phyloP scores from a whole-genome alignment of 805 yeast genomes.

The Wickerhamomyces strasburgensis region DNA sequence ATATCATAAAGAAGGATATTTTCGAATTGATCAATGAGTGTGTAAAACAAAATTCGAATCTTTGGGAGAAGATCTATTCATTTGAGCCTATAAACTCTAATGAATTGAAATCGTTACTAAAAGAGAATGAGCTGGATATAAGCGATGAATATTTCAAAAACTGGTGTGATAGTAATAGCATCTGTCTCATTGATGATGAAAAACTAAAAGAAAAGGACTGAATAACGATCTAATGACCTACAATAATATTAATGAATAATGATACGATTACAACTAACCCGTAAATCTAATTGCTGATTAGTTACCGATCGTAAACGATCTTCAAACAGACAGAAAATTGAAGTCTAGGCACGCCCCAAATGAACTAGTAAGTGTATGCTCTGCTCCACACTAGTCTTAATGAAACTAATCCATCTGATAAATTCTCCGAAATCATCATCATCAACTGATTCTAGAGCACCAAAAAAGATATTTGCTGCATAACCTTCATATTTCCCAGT shows the following conservation, averaged over 20 bases:
- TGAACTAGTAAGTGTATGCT: background rate
- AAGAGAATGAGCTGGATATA: slow-evolving; percentile 7
- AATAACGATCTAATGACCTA: background rate
- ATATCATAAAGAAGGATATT: slow-evolving; percentile 19
- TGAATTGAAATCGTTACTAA: slow-evolving; percentile 4
- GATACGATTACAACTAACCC: background rate
- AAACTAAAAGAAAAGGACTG: background rate
- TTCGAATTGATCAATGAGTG: slow-evolving; percentile 15
- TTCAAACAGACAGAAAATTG: background rate
- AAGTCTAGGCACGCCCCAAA: background rate
- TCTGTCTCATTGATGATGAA: slow-evolving; percentile 21
- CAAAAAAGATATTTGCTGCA: slow-evolving; percentile 49
- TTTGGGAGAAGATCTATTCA: slow-evolving; percentile 20
- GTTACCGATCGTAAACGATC: background rate
- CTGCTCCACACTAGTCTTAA: slow-evolving; percentile 10
- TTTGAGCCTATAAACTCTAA: slow-evolving; percentile 19
- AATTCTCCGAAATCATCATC: slow-evolving; percentile 33
- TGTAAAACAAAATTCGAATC: slow-evolving; percentile 2
- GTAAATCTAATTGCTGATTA: background rate
- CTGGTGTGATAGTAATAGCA: slow-evolving; percentile 26
- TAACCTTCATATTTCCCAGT: slow-evolving; percentile 55
- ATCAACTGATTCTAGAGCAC: slow-evolving; percentile 47
- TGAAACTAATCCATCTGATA: slow-evolving; percentile 24
- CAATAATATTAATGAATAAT: background rate
- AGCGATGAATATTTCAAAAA: slow-evolving; percentile 12